Percentiles rank a stretch among this genome's conserved stretches.
Conservation (phyloP, 305 asterid species). For the Plantago coronopus region DNA sequence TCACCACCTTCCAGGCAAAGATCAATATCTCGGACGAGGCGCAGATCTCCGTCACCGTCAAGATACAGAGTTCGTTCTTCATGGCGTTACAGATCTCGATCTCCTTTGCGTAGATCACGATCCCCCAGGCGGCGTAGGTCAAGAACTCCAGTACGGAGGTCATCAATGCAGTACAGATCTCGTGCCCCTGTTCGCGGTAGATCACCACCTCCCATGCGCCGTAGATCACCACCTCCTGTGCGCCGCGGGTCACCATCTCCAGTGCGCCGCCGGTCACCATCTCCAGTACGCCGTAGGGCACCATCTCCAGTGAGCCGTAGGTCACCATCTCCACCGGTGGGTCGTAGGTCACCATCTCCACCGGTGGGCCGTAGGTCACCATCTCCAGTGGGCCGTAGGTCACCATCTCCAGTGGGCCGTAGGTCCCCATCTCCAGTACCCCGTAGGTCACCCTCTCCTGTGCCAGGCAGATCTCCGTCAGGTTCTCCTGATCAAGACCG, state of each 20-base stretch:
- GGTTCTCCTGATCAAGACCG: conserved; percentile 33
- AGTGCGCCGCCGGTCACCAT: conserved; percentile 25
- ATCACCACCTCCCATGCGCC: conserved; percentile 34
- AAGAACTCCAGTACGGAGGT: conserved; percentile 35
- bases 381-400: conserved; percentile 30
- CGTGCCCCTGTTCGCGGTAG: conserved; percentile 43
- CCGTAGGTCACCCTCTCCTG: too few species aligned
- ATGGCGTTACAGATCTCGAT: conserved; percentile 49
- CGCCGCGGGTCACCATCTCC: conserved; percentile 34
- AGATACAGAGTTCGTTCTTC: conserved; percentile 58
- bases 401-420: too few species aligned
- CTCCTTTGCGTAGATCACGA: conserved; percentile 57
- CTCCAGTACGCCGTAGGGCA: conserved; percentile 32
- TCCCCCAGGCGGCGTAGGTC: conserved; percentile 60
- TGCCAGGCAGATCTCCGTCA: too few species aligned
- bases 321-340: conserved; percentile 36
- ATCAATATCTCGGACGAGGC: conserved; percentile 42
- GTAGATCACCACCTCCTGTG: conserved; percentile 36
- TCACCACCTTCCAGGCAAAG: conserved; percentile 40
- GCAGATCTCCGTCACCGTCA: conserved; percentile 63
- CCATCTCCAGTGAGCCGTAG: conserved; percentile 29
- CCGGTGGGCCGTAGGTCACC: conserved; percentile 31
- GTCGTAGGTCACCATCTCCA: conserved; percentile 34
- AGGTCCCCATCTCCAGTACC: too few species aligned
- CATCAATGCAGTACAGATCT: conserved; percentile 43